These are phyloP conservation scores for Podila clonocystis DNA, from an alignment of 192 early-diverging fungal species.

Conservation along the genomic window DNA sequence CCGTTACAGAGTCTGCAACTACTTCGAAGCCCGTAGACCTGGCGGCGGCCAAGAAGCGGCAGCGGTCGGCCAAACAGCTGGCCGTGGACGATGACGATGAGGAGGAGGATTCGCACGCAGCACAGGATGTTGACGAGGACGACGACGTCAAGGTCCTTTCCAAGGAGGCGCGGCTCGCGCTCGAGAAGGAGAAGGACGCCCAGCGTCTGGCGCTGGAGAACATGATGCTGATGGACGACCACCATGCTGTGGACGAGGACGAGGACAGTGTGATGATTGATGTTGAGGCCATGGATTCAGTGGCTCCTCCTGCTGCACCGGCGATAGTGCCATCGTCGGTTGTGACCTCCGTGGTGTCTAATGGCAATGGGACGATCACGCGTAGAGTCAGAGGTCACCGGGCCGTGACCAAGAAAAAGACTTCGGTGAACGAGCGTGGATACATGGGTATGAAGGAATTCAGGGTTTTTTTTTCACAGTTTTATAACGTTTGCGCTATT, in stretches of 20 bases:
- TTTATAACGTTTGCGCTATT: background rate
- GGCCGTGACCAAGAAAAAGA: constrained; percentile 32
- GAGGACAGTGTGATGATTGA: constrained; percentile 43
- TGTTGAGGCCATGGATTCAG: constrained; percentile 19
- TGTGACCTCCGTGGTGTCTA: background rate
- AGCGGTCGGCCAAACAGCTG: constrained; percentile 23
- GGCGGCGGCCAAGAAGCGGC: constrained; percentile 27
- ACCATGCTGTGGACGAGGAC: constrained; percentile 11
- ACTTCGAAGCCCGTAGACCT: constrained; percentile 4
- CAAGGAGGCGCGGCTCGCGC: constrained; percentile 24
- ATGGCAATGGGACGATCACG: background rate
- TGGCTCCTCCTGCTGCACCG: no score
- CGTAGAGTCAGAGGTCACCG: constrained; percentile 24
- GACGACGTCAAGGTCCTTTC: constrained; percentile 12
- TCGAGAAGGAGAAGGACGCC: constrained; percentile 32
- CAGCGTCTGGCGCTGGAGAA: constrained; percentile 38
- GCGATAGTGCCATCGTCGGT: background rate
- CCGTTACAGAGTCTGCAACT: background rate
- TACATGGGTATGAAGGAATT: constrained; percentile 34
- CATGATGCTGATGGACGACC: constrained; percentile 37
- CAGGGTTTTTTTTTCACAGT: background rate
- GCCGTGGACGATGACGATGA: constrained; percentile 47
- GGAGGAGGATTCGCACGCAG: constrained; percentile 1
- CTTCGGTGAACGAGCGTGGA: constrained; percentile 35
- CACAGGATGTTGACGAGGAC: constrained; percentile 9